Evolutionary conservation across 1,284 basidiomycete genomes (phyloP), one percentile per base, ranked within the genome.

Genomic region (Leccinum pachyderme): DNA sequence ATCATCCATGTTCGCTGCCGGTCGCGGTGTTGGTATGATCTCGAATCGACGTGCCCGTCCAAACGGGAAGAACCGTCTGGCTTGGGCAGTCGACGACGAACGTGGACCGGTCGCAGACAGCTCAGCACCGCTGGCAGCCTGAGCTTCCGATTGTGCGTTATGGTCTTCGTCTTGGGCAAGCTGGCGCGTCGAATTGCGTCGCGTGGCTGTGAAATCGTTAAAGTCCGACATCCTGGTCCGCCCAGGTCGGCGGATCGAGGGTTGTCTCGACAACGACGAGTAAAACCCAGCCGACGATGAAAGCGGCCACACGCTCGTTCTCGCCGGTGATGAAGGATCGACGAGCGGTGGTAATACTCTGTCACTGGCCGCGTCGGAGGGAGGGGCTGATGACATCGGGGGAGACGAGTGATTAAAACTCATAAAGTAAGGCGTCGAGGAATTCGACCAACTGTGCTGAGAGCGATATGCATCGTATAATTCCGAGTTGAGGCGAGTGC

Each of bases 171-270:
- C 64, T 50, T 60, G 58, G 3, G 60, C 59, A 29, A 67, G 48
- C 29, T 61, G 66, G 7, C 70, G 67, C 6, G 57, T 60, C 11
- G 61, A 63, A 45, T 54, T 71, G 29, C 86, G 79, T 29, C 86
- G 81, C n/a, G 82, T 81, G 15, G 78, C 67, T 0, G 86, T 83
- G 57, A 84, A 87, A 31, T 88, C 86, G 63, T 77, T 82, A 66
- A 88, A 87, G 60, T 89, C 87, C 5, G 80, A 73, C 7, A 78
- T 75, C 33, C 85, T 73, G 6, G 80, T 78, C 31, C 81, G 80
- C 27, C 67, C 61, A 1, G 76, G 72, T 24, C 81, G 81, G 28
- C 81, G 81, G 29, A 83, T 72, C 15, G 81, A 78, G 2, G 78
- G 56, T 32, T 68, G 67, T 45, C 67, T 68, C 24, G 70, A 63